Conservation (phyloP, 805 yeast species). For the Wickerhamiella sergipiensis region DNA sequence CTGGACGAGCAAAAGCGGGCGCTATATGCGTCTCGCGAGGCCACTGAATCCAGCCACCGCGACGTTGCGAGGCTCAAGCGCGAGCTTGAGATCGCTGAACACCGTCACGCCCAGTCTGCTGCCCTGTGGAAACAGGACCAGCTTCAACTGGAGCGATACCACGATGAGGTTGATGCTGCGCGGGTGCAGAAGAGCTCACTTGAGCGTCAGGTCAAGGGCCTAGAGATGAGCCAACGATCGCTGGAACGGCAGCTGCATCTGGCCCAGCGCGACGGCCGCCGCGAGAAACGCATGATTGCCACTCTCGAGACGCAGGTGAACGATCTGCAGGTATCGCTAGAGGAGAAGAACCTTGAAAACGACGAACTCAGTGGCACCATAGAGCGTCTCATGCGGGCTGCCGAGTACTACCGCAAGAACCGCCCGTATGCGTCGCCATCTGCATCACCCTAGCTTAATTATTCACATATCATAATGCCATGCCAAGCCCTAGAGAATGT, state of each 20-base stretch:
- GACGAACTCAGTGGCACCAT: constrained; percentile 22
- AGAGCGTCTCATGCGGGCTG: constrained; percentile 4
- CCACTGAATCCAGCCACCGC: neutral
- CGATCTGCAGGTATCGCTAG: constrained; percentile 24
- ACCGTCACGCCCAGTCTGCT: constrained; percentile 1
- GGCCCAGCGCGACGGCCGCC: constrained; percentile 16
- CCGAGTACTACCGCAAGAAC: neutral
- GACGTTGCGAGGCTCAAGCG: constrained; percentile 5
- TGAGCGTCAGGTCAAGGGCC: constrained; percentile 21
- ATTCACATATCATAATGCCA: neutral
- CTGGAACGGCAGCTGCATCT: constrained; percentile 16
- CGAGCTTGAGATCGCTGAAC: constrained; percentile 7
- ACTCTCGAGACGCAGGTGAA: constrained; percentile 20
- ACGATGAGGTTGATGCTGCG: constrained; percentile 15
- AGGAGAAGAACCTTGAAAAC: constrained; percentile 25
- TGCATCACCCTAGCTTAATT: neutral
- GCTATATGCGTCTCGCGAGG: neutral
- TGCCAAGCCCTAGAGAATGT: no score
- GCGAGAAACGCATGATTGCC: constrained; percentile 14
- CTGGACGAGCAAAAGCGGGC: neutral
- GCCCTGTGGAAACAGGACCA: constrained; percentile 6
- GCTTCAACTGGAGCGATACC: constrained; percentile 7
- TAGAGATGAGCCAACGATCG: constrained; percentile 16
- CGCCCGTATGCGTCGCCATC: neutral
- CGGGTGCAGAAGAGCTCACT: constrained; percentile 18